Evolutionary conservation across 768 basidiomycete genomes (phyloP), one percentile per base, ranked within the genome.

Genomic region (Hygrocybe punicea): DNA sequence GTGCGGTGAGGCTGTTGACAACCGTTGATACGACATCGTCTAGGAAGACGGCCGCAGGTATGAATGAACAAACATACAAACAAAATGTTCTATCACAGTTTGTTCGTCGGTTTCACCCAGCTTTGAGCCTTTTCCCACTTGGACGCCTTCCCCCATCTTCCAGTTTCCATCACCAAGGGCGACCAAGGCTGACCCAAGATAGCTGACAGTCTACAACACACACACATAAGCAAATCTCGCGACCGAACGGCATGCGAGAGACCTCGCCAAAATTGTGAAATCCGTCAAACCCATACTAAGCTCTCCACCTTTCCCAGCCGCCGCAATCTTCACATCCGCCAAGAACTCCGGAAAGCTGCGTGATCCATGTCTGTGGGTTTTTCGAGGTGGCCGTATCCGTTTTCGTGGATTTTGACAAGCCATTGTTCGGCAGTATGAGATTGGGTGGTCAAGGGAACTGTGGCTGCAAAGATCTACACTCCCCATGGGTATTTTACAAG

Each of bases 111-210:
- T 77, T 25, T 84, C 85, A 4, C 73, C 75, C 1, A 73, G 60
- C 53, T 81, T 81, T 6, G 69, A 60, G 2, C 65, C 67, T 62
- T 82, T 83, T 9, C 81, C 81, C 5, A 87, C 83, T 62, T 80
- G 78, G 19, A 89, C 78, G 6, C 89, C 90, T 58, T 90, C 89
- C 3, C 91, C 91, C 91, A 93, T 93, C 71, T 83, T 89, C 91
- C 91, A 93, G 61, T 93, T 93, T 9, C 91, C 91, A 58, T 93
- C 91, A 0, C 91, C 91, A 1, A 93, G 79, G 2, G 84, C 81
- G 39, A 83, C 67, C 36, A 93, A 73, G 0, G 85, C 84, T 1
- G 87, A 76, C 1, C 80, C 81, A 9, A 85, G 66, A 65, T 89
- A 93, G 42, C 80, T 76, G 16, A 87, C 78, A 0, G 86, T 85